phyloP scores from a whole-genome alignment of 78 protist species.

The Tieghemostelium lacteum region DNA sequence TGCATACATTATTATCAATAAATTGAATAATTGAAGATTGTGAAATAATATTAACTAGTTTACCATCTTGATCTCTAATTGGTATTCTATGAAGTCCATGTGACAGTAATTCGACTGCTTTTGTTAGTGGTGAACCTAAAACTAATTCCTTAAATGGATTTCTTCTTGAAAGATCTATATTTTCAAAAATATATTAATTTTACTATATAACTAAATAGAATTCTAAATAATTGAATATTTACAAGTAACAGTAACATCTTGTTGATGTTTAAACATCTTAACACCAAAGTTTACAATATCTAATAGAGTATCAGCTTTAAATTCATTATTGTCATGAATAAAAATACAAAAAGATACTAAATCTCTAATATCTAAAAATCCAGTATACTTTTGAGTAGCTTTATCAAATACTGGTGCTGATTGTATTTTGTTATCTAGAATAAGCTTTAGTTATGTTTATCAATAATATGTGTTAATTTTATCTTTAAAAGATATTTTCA shows the following conservation, averaged over 20 bases:
- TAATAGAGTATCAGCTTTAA: constrained; percentile 25
- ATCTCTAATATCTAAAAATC: constrained; percentile 64
- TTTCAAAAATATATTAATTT: background rate
- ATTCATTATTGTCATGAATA: constrained; percentile 36
- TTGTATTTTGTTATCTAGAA: constrained; percentile 52
- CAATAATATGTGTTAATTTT: too few species aligned
- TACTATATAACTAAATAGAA: background rate
- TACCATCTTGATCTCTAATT: constrained; percentile 3
- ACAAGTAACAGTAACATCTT: constrained; percentile 65
- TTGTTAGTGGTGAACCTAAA: background rate
- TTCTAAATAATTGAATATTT: background rate
- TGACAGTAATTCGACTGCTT: constrained; percentile 22
- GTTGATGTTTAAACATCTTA: constrained; percentile 32
- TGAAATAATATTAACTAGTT: constrained; percentile 24
- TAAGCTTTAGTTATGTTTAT: background rate
- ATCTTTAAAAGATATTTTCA: too few species aligned
- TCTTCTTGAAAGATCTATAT: constrained; percentile 47
- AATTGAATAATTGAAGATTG: constrained; percentile 32
- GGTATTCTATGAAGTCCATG: constrained; percentile 41
- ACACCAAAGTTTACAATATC: constrained; percentile 66
- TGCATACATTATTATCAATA: constrained; percentile 10
- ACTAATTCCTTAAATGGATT: constrained; percentile 23
- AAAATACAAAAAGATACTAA: constrained; percentile 49
- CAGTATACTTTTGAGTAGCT: constrained; percentile 9
- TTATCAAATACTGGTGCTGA: constrained; percentile 66